Evolutionary conservation across 345 rosid species (phyloP).

Genomic region (Populus deltoides): DNA sequence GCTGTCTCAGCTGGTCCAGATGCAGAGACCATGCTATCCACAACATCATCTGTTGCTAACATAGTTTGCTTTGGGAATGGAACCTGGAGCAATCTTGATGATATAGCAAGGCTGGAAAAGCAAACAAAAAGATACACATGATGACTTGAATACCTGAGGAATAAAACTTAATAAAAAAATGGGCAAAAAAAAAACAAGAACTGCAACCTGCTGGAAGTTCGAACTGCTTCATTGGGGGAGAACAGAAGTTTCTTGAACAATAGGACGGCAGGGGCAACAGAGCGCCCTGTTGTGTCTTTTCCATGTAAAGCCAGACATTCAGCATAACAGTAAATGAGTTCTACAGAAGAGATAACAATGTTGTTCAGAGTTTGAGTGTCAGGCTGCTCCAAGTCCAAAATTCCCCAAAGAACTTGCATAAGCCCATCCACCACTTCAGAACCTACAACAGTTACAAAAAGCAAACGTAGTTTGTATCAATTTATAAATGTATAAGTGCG

Average conservation of each 20-base stretch:
- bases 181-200: constrained; percentile 9
- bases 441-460: constrained; percentile 46
- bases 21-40: constrained; percentile 53
- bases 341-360: constrained; percentile 84
- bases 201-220: constrained; percentile 92
- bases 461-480: constrained; percentile 12
- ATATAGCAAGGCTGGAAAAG: constrained; percentile 83
- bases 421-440: constrained; percentile 88
- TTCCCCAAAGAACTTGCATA: constrained; percentile 95
- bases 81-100: constrained; percentile 97
- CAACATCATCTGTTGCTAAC: constrained; percentile 77
- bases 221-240: constrained; percentile 79
- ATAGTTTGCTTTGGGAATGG: constrained; percentile 97
- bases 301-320: constrained; percentile 89
- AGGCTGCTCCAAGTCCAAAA: constrained; percentile 88
- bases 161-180: constrained; percentile 2
- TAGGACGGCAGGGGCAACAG: constrained; percentile 89
- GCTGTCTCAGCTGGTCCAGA: constrained; percentile 56
- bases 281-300: constrained; percentile 49
- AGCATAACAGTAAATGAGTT: constrained; percentile 88
- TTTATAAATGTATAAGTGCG: neutral
- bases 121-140: constrained; percentile 5
- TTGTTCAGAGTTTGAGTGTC: constrained; percentile 92
- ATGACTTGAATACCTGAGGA: constrained; percentile 9
- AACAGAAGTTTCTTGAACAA: constrained; percentile 80